These are phyloP conservation scores for Skeletonema menzelii DNA, from an alignment of 108 stramenopile genomes.

Conservation along the genomic window DNA sequence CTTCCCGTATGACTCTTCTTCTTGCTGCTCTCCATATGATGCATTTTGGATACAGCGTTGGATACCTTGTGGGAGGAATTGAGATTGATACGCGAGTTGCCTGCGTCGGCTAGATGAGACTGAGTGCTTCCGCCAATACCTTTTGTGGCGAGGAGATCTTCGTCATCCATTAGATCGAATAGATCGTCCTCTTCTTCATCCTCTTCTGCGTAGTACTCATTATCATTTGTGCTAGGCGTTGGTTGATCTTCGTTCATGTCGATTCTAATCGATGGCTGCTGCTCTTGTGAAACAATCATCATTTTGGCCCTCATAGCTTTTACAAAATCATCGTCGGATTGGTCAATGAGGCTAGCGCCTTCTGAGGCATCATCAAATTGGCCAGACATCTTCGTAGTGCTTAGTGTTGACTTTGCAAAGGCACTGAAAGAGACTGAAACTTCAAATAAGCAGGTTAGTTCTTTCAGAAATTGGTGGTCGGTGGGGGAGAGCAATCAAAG, in stretches of 20 bases:
- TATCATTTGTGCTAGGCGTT: not conserved
- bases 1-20: slow-evolving; percentile 86
- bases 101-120: slow-evolving; percentile 9
- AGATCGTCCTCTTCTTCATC: slow-evolving; percentile 55
- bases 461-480: not conserved
- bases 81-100: slow-evolving; percentile 72
- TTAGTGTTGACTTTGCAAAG: not conserved
- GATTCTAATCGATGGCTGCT: not conserved
- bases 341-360: slow-evolving; percentile 5
- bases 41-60: slow-evolving; percentile 89
- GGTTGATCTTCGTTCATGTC: not conserved
- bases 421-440: no score
- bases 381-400: slow-evolving; percentile 25
- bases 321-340: slow-evolving; percentile 23
- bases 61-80: slow-evolving; percentile 78
- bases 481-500: not conserved
- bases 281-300: slow-evolving; percentile 3
- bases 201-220: slow-evolving; percentile 19
- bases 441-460: no score
- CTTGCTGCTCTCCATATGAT: slow-evolving; percentile 83
- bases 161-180: slow-evolving; percentile 42
- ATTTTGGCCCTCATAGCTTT: slow-evolving; percentile 35
- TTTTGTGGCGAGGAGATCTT: slow-evolving; percentile 11
- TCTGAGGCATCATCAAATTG: slow-evolving; percentile 61
- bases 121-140: not conserved